These are phyloP conservation scores for Ceratonia siliqua DNA, from an alignment of 306 rosid genomes.

Conservation along the genomic window DNA sequence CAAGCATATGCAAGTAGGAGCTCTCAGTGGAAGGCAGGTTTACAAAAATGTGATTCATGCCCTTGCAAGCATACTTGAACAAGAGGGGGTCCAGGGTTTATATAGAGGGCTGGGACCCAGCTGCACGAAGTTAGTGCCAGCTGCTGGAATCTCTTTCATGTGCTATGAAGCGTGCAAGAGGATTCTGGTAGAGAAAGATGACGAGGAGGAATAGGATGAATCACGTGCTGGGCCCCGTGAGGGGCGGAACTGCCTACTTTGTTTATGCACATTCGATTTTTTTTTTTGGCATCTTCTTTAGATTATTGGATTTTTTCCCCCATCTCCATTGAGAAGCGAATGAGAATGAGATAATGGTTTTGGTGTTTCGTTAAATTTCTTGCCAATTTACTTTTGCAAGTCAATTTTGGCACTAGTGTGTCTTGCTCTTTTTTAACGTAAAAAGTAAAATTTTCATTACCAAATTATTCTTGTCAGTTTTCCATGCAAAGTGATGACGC, in stretches of 20 bases:
- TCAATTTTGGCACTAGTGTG: background rate
- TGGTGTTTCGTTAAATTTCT: background rate
- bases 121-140: conserved; percentile 94
- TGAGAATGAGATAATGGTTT: conserved; percentile 27
- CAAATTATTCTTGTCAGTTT: background rate
- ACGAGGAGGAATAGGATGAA: conserved; percentile 55
- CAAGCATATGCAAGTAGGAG: conserved; percentile 99
- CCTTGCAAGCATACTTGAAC: conserved; percentile 77
- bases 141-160: conserved; percentile 97
- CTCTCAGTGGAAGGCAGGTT: conserved; percentile 83
- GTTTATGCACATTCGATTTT: background rate
- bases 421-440: background rate
- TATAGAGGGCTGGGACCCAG: conserved; percentile 94
- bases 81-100: conserved; percentile 78
- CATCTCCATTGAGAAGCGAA: conserved; percentile 8
- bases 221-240: background rate
- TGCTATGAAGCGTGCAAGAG: conserved; percentile 98
- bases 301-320: conserved; percentile 9
- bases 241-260: background rate
- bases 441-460: no score
- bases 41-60: conserved; percentile 81
- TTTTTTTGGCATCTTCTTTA: conserved; percentile 30
- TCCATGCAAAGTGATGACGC: background rate
- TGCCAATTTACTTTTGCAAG: background rate
- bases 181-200: conserved; percentile 66